These are phyloP conservation scores for Aspergillus awamori DNA, from an alignment of 2,329 filamentous ascomycete species.

Conservation along the genomic window DNA sequence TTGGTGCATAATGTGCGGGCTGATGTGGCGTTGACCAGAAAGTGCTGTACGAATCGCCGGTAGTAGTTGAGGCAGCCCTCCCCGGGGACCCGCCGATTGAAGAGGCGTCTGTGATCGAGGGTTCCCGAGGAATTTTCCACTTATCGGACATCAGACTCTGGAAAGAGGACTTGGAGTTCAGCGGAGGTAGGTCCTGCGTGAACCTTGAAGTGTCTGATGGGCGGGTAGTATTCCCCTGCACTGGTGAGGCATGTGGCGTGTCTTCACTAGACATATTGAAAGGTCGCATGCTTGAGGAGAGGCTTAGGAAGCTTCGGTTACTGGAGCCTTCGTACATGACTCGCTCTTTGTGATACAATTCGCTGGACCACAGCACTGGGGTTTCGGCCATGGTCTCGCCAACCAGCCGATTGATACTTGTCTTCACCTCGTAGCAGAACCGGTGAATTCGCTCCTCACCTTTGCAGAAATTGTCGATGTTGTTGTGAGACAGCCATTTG, in stretches of 20 bases:
- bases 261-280: conserved; percentile 50
- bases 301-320: conserved; percentile 38
- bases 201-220: conserved; percentile 36
- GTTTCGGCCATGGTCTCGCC: conserved; percentile 82
- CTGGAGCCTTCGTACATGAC: conserved; percentile 46
- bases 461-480: conserved; percentile 89
- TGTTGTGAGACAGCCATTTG: conserved; percentile 78
- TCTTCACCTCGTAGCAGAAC: conserved; percentile 87
- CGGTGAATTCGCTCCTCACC: conserved; percentile 94
- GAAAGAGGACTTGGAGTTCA: conserved; percentile 64
- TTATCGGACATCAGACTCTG: conserved; percentile 71
- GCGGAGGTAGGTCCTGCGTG: conserved; percentile 39
- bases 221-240: conserved; percentile 31
- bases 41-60: conserved; percentile 74
- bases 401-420: conserved; percentile 80
- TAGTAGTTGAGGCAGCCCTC: conserved; percentile 69
- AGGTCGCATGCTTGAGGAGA: conserved; percentile 46
- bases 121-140: conserved; percentile 61
- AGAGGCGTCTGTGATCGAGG: conserved; percentile 64
- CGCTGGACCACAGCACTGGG: conserved; percentile 89
- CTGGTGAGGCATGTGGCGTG: conserved; percentile 32
- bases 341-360: conserved; percentile 76
- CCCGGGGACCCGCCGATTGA: conserved; percentile 60
- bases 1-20: conserved; percentile 64
- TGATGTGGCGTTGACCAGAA: conserved; percentile 90